These are phyloP conservation scores for Botryotinia narcissicola DNA, from an alignment of 2,329 filamentous ascomycete species.

Conservation along the genomic window DNA sequence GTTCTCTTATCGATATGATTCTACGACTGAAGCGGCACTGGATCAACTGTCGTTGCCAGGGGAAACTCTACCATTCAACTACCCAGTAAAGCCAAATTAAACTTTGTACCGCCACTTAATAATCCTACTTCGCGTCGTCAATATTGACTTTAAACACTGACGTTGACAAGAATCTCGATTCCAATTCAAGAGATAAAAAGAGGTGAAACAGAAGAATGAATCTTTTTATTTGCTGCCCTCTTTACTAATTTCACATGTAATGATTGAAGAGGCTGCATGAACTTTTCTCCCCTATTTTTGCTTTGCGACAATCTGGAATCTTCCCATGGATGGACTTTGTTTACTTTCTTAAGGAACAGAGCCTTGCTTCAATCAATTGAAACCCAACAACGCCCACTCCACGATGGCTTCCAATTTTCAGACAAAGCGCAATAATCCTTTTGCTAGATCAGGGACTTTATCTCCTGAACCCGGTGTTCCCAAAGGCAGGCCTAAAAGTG, in stretches of 20 bases:
- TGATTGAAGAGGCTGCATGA: neutral
- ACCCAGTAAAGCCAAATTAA: constrained; percentile 1
- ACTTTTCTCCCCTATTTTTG: neutral
- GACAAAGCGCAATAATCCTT: constrained; percentile 77
- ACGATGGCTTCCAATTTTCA: constrained; percentile 59
- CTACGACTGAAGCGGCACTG: neutral
- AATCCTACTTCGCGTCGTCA: constrained; percentile 13
- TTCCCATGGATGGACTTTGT: constrained; percentile 19
- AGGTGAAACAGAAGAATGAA: neutral
- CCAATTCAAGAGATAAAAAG: neutral
- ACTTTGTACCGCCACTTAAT: constrained; percentile 7
- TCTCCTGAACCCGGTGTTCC: constrained; percentile 56
- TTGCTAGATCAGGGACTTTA: constrained; percentile 66
- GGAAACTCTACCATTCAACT: constrained; percentile 12
- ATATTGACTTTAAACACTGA: neutral
- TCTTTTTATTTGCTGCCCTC: neutral
- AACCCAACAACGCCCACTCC: constrained; percentile 28
- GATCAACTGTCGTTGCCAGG: constrained; percentile 12
- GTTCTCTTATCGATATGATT: constrained; percentile 1
- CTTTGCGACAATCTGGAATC: neutral
- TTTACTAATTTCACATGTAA: neutral
- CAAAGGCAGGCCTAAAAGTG: constrained; percentile 69
- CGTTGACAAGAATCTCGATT: constrained; percentile 6
- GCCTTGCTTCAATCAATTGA: constrained; percentile 18
- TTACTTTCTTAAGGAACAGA: constrained; percentile 13